Evolutionary conservation across 805 yeast species (phyloP).

Genomic region (Pichia exigua): DNA sequence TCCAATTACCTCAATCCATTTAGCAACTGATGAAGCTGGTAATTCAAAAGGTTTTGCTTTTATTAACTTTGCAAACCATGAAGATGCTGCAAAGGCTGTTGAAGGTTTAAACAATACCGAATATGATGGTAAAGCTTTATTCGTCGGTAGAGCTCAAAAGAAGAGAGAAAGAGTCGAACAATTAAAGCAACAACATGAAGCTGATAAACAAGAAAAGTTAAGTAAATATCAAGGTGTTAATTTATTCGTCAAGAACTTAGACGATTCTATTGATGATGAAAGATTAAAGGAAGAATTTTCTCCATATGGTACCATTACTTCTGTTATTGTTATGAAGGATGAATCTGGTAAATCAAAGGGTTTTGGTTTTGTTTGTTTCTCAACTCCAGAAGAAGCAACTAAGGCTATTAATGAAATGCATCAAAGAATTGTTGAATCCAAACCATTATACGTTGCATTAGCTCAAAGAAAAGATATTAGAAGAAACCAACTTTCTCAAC

Average conservation of each 20-base stretch:
- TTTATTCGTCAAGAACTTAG: slow-evolving; percentile 93
- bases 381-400: slow-evolving; percentile 97
- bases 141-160: slow-evolving; percentile 99
- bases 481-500: slow-evolving; percentile 94
- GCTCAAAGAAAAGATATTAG: slow-evolving; percentile 99
- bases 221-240: slow-evolving; percentile 96
- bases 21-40: slow-evolving; percentile 77
- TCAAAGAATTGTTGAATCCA: slow-evolving; percentile 89
- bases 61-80: slow-evolving; percentile 84
- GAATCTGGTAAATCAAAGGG: slow-evolving; percentile 95
- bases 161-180: slow-evolving; percentile 95
- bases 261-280: slow-evolving; percentile 87
- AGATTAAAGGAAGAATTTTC: slow-evolving; percentile 85
- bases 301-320: slow-evolving; percentile 90
- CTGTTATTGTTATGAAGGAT: slow-evolving; percentile 94
- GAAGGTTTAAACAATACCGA: slow-evolving; percentile 87
- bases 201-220: slow-evolving; percentile 82
- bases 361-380: slow-evolving; percentile 97
- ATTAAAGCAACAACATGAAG: slow-evolving; percentile 90
- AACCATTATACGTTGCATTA: slow-evolving; percentile 96
- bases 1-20: slow-evolving; percentile 70
- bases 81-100: slow-evolving; percentile 83
- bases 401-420: slow-evolving; percentile 98
- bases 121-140: slow-evolving; percentile 74
- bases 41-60: slow-evolving; percentile 95